phyloP scores from a whole-genome alignment of 306 rosid species.

The Castanopsis chinensis region DNA sequence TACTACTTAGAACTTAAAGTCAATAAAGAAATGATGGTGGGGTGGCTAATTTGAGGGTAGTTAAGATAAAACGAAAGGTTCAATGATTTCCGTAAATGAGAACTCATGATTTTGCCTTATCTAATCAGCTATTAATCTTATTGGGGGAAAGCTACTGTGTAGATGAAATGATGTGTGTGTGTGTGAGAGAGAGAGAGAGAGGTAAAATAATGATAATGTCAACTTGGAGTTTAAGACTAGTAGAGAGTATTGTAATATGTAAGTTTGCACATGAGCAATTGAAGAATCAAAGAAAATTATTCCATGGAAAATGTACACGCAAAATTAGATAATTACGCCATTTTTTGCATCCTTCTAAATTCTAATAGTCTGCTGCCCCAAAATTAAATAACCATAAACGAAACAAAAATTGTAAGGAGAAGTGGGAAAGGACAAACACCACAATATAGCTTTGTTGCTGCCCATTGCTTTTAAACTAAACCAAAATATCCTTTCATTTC shows the following conservation, averaged over 20 bases:
- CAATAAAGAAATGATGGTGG: neutral
- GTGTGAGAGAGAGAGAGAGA: too few species aligned
- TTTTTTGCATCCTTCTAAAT: neutral
- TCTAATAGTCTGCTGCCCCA: neutral
- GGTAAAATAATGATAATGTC: too few species aligned
- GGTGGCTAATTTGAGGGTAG: neutral
- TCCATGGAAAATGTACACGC: neutral
- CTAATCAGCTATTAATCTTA: too few species aligned
- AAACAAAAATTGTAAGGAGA: too few species aligned
- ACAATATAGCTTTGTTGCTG: too few species aligned
- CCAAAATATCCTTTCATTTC: neutral
- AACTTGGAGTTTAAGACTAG: too few species aligned
- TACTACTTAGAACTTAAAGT: neutral
- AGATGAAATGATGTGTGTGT: neutral
- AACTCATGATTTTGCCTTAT: neutral
- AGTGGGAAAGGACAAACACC: too few species aligned
- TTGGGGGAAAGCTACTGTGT: neutral
- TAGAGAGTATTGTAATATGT: too few species aligned
- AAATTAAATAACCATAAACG: too few species aligned
- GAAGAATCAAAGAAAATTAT: neutral
- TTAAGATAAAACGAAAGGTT: neutral
- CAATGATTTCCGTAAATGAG: slow-evolving; percentile 7
- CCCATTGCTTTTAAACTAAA: too few species aligned
- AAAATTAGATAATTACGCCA: neutral
- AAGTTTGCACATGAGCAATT: neutral